Evolutionary conservation across 495 filamentous ascomycete species (phyloP), one percentile per base, ranked within the genome.

Genomic region (Podospora pseudopauciseta): DNA sequence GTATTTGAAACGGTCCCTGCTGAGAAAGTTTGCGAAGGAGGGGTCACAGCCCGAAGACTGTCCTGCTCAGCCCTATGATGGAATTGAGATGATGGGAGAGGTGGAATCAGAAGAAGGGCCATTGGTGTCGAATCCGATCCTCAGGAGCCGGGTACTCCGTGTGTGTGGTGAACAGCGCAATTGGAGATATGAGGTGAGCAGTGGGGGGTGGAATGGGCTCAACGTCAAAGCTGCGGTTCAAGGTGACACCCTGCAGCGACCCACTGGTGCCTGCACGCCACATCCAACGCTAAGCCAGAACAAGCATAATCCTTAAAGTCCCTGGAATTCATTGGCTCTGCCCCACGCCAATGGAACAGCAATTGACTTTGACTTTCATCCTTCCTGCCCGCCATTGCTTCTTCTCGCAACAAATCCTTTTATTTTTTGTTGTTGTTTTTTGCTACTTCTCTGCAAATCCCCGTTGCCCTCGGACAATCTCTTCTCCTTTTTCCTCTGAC

Each of bases 221-320:
- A 44, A 20, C 18, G 15, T 63, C 30, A 39, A 23, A 39, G 34
- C 16, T 32, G 23, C 23, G 58, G 26, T 60, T 23, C 18, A 60
- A 28, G 58, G 5, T 61, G 59, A 34, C 59, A 61, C 59, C 59
- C 28, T 61, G 59, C 59, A 61, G 59, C 15, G 60, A n/a, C 60
- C 23, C 60, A 18, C 60, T 62, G 60, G 27, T 28, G 60, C 23
- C 60, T 26, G 60, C 26, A 9, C 7, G 15, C 60, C 23, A 26
- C 20, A n/a, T 5, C 7, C 4, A 7, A 34, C 19, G 60, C 30
- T 34, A 62, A 15, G 5, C 60, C 30, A 2, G 27, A 62, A 62
- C 7, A 16, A 23, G 55, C 13, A 58, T 7, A 20, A 56, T 23
- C 23, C 23, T 0, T 58, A 26, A 58, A 20, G n/a, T 58, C 19